These are phyloP conservation scores for Schoenoplectus tabernaemontani DNA, from an alignment of 202 grass and related monocot genomes.

Conservation along the genomic window DNA sequence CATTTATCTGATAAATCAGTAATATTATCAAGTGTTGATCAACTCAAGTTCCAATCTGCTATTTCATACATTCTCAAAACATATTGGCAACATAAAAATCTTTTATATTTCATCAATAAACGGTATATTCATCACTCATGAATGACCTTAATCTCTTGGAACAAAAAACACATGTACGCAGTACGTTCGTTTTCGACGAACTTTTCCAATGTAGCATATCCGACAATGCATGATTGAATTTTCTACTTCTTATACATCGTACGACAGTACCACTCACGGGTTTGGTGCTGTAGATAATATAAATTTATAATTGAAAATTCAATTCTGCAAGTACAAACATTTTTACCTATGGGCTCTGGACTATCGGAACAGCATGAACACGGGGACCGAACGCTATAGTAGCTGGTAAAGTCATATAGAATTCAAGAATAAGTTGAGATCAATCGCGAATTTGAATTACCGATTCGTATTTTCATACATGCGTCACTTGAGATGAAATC, in stretches of 20 bases:
- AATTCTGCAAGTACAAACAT: neutral
- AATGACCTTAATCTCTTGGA: neutral
- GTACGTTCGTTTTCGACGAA: too few relatives aligned
- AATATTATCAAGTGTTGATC: too few relatives aligned
- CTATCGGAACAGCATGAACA: neutral
- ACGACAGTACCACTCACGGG: constrained; percentile 6
- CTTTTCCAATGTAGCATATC: neutral
- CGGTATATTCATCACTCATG: neutral
- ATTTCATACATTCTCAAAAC: too few relatives aligned
- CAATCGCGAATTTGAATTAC: too few relatives aligned
- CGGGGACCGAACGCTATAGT: neutral
- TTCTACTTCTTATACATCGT: neutral
- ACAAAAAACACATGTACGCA: neutral
- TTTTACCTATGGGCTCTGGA: neutral
- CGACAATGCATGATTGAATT: constrained; percentile 11
- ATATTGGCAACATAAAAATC: too few relatives aligned
- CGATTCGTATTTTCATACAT: too few relatives aligned
- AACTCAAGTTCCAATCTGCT: too few relatives aligned
- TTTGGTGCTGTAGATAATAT: neutral
- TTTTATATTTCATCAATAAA: neutral
- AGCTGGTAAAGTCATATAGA: too few relatives aligned
- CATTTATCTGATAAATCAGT: too few relatives aligned
- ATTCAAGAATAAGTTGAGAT: too few relatives aligned
- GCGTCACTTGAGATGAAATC: neutral
- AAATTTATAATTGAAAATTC: neutral